Evolutionary conservation across 768 basidiomycete genomes (phyloP).

Genomic region (Amanita exitialis): DNA sequence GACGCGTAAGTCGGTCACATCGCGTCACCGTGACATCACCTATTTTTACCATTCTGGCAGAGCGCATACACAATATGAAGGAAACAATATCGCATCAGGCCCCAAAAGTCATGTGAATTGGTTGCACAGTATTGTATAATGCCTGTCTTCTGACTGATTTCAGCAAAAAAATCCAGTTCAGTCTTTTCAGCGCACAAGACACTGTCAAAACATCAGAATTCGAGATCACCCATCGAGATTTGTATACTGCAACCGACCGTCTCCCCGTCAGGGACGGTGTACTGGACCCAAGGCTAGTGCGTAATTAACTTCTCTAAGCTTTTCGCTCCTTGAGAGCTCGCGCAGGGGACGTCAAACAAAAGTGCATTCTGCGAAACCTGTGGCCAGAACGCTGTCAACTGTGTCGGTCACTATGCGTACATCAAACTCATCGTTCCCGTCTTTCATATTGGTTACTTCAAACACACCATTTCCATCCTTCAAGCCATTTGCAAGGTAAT

Average conservation of each 20-base stretch:
- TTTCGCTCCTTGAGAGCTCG: not conserved
- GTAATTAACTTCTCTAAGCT: slow-evolving; percentile 14
- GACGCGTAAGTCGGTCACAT: slow-evolving; percentile 50
- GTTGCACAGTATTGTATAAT: not conserved
- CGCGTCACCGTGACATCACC: not conserved
- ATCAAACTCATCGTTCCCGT: slow-evolving; percentile 96
- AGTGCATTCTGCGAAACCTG: slow-evolving; percentile 90
- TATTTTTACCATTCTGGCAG: not conserved
- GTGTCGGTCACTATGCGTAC: slow-evolving; percentile 98
- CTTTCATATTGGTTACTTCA: slow-evolving; percentile 98
- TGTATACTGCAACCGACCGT: slow-evolving; percentile 80
- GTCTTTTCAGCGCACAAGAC: slow-evolving; percentile 87
- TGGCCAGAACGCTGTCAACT: slow-evolving; percentile 83
- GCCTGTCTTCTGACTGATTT: slow-evolving; percentile 7
- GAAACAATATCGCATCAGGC: slow-evolving; percentile 71
- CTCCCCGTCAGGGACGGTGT: slow-evolving; percentile 88
- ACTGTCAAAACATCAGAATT: slow-evolving; percentile 95
- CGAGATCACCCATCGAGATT: slow-evolving; percentile 86
- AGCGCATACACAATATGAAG: slow-evolving; percentile 47
- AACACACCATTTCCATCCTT: slow-evolving; percentile 85
- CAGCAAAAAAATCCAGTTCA: slow-evolving; percentile 96
- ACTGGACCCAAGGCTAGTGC: slow-evolving; percentile 81
- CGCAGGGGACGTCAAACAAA: slow-evolving; percentile 92
- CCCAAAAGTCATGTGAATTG: slow-evolving; percentile 71
- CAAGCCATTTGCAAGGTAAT: slow-evolving; percentile 95